phyloP scores from a whole-genome alignment of 2,329 filamentous ascomycete species.

The Ceratocystis harringtonii region DNA sequence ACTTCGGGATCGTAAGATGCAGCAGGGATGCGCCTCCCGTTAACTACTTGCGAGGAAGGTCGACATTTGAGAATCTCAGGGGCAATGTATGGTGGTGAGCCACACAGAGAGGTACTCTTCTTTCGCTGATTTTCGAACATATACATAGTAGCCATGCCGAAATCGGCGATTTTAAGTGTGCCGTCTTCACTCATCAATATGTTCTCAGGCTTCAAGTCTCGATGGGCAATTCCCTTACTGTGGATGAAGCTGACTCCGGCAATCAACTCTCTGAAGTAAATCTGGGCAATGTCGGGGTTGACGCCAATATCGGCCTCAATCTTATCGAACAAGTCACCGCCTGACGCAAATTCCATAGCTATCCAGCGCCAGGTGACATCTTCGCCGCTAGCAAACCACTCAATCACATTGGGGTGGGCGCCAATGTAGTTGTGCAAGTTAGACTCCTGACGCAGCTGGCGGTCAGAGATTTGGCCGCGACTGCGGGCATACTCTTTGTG shows the following conservation, averaged over 20 bases:
- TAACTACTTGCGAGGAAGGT: slow-evolving; percentile 13
- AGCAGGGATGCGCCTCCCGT: slow-evolving; percentile 32
- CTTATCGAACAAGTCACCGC: slow-evolving; percentile 96
- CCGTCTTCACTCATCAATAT: slow-evolving; percentile 75
- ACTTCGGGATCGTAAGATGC: slow-evolving; percentile 56
- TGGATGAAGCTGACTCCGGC: slow-evolving; percentile 90
- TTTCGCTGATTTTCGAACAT: slow-evolving; percentile 75
- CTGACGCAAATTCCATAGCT: slow-evolving; percentile 91
- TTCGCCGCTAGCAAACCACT: slow-evolving; percentile 78
- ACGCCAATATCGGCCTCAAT: slow-evolving; percentile 96
- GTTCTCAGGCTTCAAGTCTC: slow-evolving; percentile 88
- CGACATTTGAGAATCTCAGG: slow-evolving; percentile 64
- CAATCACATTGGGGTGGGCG: slow-evolving; percentile 83
- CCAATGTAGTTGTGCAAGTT: slow-evolving; percentile 78
- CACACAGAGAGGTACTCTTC: slow-evolving; percentile 75
- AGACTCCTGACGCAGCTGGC: slow-evolving; percentile 85
- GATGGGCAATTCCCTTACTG: slow-evolving; percentile 84
- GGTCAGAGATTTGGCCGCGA: slow-evolving; percentile 72
- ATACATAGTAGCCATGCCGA: slow-evolving; percentile 88
- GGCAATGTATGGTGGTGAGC: slow-evolving; percentile 92
- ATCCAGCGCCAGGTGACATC: slow-evolving; percentile 89
- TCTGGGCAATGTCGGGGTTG: slow-evolving; percentile 84
- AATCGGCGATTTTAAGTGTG: slow-evolving; percentile 87
- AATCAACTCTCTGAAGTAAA: slow-evolving; percentile 88
- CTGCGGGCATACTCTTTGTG: slow-evolving; percentile 90